phyloP scores from a whole-genome alignment of 1,284 basidiomycete genomes.

The Cutaneotrichosporon sp. region DNA sequence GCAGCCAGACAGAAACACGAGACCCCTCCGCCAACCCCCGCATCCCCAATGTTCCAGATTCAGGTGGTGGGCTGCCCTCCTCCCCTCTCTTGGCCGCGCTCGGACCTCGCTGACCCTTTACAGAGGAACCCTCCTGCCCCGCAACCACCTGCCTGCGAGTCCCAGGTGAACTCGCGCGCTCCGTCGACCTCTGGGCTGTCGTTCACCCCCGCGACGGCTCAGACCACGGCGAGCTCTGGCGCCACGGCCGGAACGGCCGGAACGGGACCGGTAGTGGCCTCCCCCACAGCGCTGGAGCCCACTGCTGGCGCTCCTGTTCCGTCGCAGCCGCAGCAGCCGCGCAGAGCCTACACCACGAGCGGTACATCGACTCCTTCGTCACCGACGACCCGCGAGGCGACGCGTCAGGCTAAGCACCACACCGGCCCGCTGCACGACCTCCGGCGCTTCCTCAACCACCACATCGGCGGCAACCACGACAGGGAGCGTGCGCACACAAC shows the following conservation, averaged over 20 bases:
- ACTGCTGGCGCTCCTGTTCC: background rate
- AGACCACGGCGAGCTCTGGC: background rate
- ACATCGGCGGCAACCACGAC: conserved; percentile 62
- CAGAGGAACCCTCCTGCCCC: conserved; percentile 1
- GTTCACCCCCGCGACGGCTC: conserved; percentile 37
- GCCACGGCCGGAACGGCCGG: no score
- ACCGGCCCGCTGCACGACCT: conserved; percentile 77
- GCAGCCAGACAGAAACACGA: background rate
- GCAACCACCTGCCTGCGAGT: background rate
- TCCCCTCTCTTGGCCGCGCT: conserved; percentile 4
- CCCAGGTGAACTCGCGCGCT: background rate
- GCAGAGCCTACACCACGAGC: conserved; percentile 27
- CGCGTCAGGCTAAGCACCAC: conserved; percentile 53
- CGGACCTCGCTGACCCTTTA: conserved; percentile 4
- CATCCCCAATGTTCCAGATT: conserved; percentile 3
- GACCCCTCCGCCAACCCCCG: conserved; percentile 1
- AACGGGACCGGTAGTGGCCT: background rate
- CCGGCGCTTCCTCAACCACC: conserved; percentile 87
- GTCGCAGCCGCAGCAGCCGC: conserved; percentile 4
- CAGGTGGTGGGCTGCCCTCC: conserved; percentile 4
- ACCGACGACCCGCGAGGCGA: conserved; percentile 49
- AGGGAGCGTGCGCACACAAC: conserved; percentile 11
- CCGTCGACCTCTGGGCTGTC: conserved; percentile 30
- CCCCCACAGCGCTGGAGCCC: background rate
- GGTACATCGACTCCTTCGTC: conserved; percentile 36